These are phyloP conservation scores for Cucumis cinereus DNA, from an alignment of 306 rosid genomes.

Conservation along the genomic window DNA sequence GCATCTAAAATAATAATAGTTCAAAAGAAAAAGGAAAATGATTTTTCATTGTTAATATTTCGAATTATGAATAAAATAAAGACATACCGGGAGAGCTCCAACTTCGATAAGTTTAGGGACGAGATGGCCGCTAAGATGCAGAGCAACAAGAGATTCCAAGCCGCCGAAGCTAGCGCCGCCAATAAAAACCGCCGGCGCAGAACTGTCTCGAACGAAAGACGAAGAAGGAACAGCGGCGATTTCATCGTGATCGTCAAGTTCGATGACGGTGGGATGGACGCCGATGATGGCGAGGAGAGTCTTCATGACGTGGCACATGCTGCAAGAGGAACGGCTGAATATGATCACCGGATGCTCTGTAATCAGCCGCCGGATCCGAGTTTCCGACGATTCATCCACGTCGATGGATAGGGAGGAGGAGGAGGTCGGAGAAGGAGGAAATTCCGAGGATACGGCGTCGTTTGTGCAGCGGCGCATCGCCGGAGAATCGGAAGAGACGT, in stretches of 20 bases:
- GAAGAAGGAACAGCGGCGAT: constrained; percentile 49
- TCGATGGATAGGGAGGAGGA: constrained; percentile 58
- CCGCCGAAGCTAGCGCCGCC: constrained; percentile 79
- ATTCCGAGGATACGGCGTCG: constrained; percentile 47
- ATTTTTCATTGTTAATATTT: too few relatives aligned
- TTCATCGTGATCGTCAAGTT: constrained; percentile 79
- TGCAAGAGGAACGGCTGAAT: constrained; percentile 74
- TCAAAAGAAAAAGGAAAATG: too few relatives aligned
- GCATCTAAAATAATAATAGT: too few relatives aligned
- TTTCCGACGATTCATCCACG: constrained; percentile 61
- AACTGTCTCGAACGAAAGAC: background rate
- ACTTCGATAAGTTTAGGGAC: constrained; percentile 74
- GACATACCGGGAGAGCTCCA: constrained; percentile 64
- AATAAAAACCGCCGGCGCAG: constrained; percentile 42
- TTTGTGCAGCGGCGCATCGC: constrained; percentile 47
- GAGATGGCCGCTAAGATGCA: constrained; percentile 86
- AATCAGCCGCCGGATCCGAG: constrained; percentile 72
- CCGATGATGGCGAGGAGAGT: constrained; percentile 77
- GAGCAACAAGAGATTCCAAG: constrained; percentile 81
- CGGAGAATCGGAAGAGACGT: constrained; percentile 32
- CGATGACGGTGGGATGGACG: constrained; percentile 88
- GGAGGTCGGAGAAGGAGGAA: constrained; percentile 12
- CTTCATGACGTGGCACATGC: constrained; percentile 99
- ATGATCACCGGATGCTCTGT: constrained; percentile 85
- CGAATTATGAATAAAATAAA: background rate